Conservation (phyloP, 2,329 filamentous ascomycete species). For the Colletotrichum sp. region DNA sequence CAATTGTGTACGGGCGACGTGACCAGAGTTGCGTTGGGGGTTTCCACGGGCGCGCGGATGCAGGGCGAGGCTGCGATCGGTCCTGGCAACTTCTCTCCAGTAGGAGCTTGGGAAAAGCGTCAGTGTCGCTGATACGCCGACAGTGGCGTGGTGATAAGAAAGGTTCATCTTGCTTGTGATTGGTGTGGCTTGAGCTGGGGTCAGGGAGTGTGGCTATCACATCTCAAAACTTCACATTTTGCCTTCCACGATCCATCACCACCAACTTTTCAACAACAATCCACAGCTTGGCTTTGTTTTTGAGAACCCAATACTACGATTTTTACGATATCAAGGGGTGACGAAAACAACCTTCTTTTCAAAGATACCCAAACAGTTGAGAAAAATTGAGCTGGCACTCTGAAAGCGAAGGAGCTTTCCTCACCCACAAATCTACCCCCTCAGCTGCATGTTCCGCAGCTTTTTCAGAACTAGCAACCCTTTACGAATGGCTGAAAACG, state of each 20-base stretch:
- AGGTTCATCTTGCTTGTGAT: background rate
- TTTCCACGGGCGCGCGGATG: constrained; percentile 12
- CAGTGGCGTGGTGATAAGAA: background rate
- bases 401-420: background rate
- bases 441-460: constrained; percentile 46
- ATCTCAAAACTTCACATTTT: constrained; percentile 18
- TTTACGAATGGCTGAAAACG: constrained; percentile 68
- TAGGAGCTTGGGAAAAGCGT: constrained; percentile 20
- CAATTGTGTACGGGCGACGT: background rate
- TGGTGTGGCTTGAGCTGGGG: background rate
- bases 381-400: background rate
- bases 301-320: background rate
- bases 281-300: background rate
- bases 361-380: background rate
- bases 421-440: background rate
- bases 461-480: constrained; percentile 22
- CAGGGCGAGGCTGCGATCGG: constrained; percentile 22
- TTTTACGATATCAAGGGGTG: background rate
- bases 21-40: background rate
- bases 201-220: constrained; percentile 9
- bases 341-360: background rate
- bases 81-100: constrained; percentile 17
- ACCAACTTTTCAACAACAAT: background rate
- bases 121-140: constrained; percentile 8
- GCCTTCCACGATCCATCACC: background rate